These are phyloP conservation scores for Fusarium mangiferae DNA, from an alignment of 2,329 filamentous ascomycete genomes.

Conservation along the genomic window DNA sequence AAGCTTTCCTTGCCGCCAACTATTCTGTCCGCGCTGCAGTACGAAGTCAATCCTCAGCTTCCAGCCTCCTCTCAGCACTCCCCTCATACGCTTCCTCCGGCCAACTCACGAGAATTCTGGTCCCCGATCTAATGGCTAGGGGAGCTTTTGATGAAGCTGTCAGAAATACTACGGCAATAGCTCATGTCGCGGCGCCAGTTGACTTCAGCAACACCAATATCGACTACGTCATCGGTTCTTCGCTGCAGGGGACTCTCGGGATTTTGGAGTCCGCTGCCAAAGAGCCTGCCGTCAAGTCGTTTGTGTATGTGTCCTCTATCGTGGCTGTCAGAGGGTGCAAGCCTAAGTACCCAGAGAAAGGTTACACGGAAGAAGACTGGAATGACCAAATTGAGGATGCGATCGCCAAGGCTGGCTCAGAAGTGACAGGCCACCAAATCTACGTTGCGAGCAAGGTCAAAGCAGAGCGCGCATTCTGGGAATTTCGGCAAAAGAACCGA, in stretches of 20 bases:
- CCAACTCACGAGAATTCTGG: neutral
- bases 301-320: conserved; percentile 14
- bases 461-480: conserved; percentile 22
- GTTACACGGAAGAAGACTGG: conserved; percentile 17
- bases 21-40: conserved; percentile 13
- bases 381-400: conserved; percentile 15
- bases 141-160: conserved; percentile 14
- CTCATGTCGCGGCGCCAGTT: conserved; percentile 14
- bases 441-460: conserved; percentile 20
- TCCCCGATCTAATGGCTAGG: neutral
- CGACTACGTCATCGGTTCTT: conserved; percentile 13
- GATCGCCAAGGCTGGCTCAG: neutral
- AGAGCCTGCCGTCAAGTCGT: neutral
- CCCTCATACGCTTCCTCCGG: neutral
- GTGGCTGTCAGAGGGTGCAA: neutral
- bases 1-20: conserved; percentile 9
- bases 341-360: neutral
- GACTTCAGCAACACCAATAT: conserved; percentile 9
- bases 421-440: conserved; percentile 11
- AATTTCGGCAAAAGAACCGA: neutral
- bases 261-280: conserved; percentile 1
- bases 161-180: neutral
- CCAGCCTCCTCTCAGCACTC: conserved; percentile 1
- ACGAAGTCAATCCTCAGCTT: conserved; percentile 8
- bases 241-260: conserved; percentile 5